Evolutionary conservation across 768 basidiomycete species (phyloP).

Genomic region (Myochromella boudieri): DNA sequence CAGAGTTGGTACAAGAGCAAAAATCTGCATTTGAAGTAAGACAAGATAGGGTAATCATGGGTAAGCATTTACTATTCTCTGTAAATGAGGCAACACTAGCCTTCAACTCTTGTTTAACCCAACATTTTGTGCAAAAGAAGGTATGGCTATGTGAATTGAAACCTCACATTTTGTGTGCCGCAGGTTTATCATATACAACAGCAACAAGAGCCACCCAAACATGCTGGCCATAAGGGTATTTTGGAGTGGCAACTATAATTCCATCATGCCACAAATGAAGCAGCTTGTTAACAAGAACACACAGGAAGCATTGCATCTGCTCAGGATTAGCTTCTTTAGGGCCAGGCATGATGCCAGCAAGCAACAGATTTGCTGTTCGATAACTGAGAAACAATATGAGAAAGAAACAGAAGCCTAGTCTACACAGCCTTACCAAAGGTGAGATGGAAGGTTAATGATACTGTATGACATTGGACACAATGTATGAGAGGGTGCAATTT

Average conservation of each 20-base stretch:
- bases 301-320: constrained; percentile 25
- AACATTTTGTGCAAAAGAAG: too few species aligned
- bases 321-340: constrained; percentile 27
- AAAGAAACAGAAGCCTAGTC: neutral
- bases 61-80: too few species aligned
- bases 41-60: too few species aligned
- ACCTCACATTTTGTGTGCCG: constrained; percentile 38
- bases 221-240: constrained; percentile 26
- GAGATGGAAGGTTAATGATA: constrained; percentile 29
- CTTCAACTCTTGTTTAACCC: too few species aligned
- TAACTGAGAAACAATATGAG: neutral
- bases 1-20: too few species aligned
- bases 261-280: too few species aligned
- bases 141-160: too few species aligned
- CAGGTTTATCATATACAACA: constrained; percentile 37
- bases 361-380: neutral
- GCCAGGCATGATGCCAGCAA: constrained; percentile 17
- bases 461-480: constrained; percentile 33
- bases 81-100: too few species aligned
- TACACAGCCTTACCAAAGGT: constrained; percentile 23
- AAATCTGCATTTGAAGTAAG: too few species aligned
- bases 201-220: constrained; percentile 31
- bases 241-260: constrained; percentile 21
- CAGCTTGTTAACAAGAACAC: constrained; percentile 24
- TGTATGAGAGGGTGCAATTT: constrained; percentile 32